These are phyloP conservation scores for Juglanconis juglandina DNA, from an alignment of 2,329 filamentous ascomycete genomes.

Conservation along the genomic window DNA sequence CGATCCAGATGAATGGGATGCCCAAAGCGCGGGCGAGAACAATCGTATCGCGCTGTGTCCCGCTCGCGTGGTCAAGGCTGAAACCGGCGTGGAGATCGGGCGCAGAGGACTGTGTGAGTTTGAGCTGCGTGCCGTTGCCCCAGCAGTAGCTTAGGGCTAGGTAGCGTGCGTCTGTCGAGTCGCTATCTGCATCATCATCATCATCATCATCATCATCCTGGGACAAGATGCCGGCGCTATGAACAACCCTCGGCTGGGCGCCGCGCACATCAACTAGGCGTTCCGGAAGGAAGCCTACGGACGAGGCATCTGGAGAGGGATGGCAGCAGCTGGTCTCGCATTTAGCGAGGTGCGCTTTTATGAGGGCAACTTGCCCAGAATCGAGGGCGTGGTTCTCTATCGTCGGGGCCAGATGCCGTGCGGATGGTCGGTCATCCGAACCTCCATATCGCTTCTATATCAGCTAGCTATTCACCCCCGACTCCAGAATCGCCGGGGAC, in stretches of 20 bases:
- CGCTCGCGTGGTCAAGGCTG: background rate
- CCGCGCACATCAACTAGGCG: background rate
- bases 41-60: background rate
- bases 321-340: background rate
- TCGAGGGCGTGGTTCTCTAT: background rate
- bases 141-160: background rate
- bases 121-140: background rate
- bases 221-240: background rate
- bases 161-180: background rate
- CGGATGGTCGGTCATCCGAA: background rate
- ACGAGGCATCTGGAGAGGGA: background rate
- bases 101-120: background rate
- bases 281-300: background rate
- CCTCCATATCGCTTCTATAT: too few relatives aligned
- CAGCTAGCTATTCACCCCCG: too few relatives aligned
- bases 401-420: background rate
- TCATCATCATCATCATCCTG: too few relatives aligned
- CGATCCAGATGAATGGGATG: conserved; percentile 17
- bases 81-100: background rate
- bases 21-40: background rate
- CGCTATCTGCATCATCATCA: too few relatives aligned
- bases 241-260: background rate
- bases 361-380: background rate
- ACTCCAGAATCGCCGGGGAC: too few relatives aligned
- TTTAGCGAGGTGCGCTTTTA: background rate